These are phyloP conservation scores for Arthrocladium fulminans DNA, from an alignment of 2,329 filamentous ascomycete species.

Conservation along the genomic window DNA sequence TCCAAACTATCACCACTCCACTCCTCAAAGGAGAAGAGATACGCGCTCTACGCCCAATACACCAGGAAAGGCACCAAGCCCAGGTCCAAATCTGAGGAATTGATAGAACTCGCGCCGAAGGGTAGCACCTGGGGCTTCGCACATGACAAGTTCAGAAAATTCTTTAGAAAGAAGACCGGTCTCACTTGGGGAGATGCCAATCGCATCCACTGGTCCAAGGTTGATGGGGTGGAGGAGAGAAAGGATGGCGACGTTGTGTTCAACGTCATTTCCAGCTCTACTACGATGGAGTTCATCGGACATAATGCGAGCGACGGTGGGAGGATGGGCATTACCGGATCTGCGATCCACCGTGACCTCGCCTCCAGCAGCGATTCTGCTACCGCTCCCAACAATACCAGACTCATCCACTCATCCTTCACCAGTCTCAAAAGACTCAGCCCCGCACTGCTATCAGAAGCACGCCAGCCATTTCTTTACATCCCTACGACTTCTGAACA, in stretches of 20 bases:
- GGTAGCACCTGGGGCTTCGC: slow-evolving; percentile 33
- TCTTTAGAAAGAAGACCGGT: slow-evolving; percentile 52
- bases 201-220: not conserved
- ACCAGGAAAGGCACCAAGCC: not conserved
- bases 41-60: not conserved
- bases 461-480: not conserved
- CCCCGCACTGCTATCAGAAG: not conserved
- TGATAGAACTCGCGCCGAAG: slow-evolving; percentile 23
- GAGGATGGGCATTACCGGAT: too few relatives aligned
- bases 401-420: too few relatives aligned
- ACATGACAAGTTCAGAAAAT: slow-evolving; percentile 44
- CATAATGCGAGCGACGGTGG: too few relatives aligned
- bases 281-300: too few relatives aligned
- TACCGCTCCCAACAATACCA: too few relatives aligned
- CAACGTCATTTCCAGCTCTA: too few relatives aligned
- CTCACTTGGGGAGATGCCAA: slow-evolving; percentile 44
- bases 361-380: too few relatives aligned
- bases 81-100: not conserved
- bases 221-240: not conserved
- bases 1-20: not conserved
- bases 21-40: not conserved
- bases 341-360: too few relatives aligned
- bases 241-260: not conserved
- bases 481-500: not conserved
- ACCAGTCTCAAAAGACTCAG: not conserved